phyloP scores from a whole-genome alignment of 371 early-diverging fungal genomes.

The Blakeslea trispora region DNA sequence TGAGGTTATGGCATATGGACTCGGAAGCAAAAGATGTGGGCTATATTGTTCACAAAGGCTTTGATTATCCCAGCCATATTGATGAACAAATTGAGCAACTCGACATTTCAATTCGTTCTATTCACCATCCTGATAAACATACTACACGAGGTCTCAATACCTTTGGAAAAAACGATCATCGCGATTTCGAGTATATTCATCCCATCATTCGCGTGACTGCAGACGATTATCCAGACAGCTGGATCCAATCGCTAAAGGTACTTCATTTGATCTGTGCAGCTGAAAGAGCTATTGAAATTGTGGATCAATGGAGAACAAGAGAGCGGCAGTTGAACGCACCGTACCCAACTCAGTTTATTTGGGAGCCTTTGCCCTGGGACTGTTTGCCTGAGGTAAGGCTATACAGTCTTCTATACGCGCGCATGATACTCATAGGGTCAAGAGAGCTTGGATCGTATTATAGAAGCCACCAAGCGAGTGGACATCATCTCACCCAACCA shows the following conservation, averaged over 20 bases:
- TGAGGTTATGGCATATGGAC: slow-evolving; percentile 40
- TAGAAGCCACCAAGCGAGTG: slow-evolving; percentile 9
- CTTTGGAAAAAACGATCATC: slow-evolving; percentile 45
- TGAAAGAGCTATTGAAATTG: slow-evolving; percentile 40
- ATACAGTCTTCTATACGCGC: not conserved
- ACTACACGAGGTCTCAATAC: slow-evolving; percentile 48
- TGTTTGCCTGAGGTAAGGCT: slow-evolving; percentile 37
- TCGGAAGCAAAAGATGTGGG: slow-evolving; percentile 31
- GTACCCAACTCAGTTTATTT: slow-evolving; percentile 30
- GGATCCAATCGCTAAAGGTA: slow-evolving; percentile 35
- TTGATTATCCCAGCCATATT: slow-evolving; percentile 36
- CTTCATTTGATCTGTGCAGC: slow-evolving; percentile 46
- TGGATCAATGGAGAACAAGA: slow-evolving; percentile 34
- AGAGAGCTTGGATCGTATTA: slow-evolving; percentile 16
- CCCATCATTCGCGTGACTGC: slow-evolving; percentile 46
- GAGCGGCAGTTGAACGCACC: slow-evolving; percentile 3
- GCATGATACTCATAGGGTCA: no score
- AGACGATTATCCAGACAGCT: slow-evolving; percentile 37
- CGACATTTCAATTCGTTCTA: slow-evolving; percentile 26
- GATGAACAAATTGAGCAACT: slow-evolving; percentile 29
- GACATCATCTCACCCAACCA: slow-evolving; percentile 36
- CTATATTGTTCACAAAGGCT: slow-evolving; percentile 45
- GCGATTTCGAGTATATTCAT: slow-evolving; percentile 50
- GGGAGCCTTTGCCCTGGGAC: slow-evolving; percentile 53
- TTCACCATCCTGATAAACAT: slow-evolving; percentile 32